These are phyloP conservation scores for Sugiyamaella castrensis DNA, from an alignment of 1,139 yeast genomes.

Conservation along the genomic window DNA sequence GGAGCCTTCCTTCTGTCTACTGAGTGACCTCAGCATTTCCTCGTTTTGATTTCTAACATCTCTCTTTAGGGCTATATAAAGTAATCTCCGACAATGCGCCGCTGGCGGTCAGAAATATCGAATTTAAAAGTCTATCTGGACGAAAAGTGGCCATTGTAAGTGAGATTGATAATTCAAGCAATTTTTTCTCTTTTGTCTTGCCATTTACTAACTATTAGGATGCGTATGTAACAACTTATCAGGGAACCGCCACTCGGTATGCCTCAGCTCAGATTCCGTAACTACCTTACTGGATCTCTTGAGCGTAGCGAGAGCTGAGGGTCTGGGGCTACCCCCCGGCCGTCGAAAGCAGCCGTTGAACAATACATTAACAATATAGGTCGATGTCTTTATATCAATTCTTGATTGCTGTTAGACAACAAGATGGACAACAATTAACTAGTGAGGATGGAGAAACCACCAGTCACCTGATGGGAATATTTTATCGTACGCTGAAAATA, in stretches of 20 bases:
- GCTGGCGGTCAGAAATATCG: slow-evolving; percentile 67
- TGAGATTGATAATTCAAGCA: not conserved
- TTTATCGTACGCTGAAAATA: slow-evolving; percentile 84
- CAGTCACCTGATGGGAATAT: slow-evolving; percentile 89
- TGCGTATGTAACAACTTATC: slow-evolving; percentile 25
- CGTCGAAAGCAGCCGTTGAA: not conserved
- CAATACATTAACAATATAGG: slow-evolving; percentile 26
- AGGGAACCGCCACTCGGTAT: too few relatives aligned
- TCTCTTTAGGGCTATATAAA: slow-evolving; percentile 57
- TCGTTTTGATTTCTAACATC: not conserved
- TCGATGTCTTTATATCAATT: slow-evolving; percentile 96
- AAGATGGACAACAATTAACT: slow-evolving; percentile 91
- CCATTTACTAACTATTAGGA: slow-evolving; percentile 20
- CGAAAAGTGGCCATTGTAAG: slow-evolving; percentile 84
- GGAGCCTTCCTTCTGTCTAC: slow-evolving; percentile 7
- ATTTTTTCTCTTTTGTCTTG: not conserved
- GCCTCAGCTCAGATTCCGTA: too few relatives aligned
- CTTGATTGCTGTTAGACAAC: slow-evolving; percentile 91
- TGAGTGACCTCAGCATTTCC: too few relatives aligned
- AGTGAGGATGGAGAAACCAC: slow-evolving; percentile 92
- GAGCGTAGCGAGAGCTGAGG: too few relatives aligned
- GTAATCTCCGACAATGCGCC: slow-evolving; percentile 90
- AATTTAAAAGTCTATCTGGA: slow-evolving; percentile 83
- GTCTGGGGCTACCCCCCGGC: not conserved
- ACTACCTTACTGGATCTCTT: too few relatives aligned